Conservation (phyloP, 164 flowering plant species). For the Chimonanthus praecox region DNA sequence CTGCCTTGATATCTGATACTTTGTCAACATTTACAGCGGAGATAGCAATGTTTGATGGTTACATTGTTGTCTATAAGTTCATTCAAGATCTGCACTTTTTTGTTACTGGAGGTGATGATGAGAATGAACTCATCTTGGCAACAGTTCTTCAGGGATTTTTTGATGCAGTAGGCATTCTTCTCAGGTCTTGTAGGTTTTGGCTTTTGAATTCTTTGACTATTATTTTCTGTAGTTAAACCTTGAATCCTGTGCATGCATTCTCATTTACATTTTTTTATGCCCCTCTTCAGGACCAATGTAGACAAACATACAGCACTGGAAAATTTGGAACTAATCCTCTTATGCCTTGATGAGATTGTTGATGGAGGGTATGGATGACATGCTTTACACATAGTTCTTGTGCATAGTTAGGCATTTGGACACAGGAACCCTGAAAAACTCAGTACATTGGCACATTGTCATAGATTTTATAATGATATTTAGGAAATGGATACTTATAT, state of each 20-base stretch:
- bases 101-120: conserved; percentile 54
- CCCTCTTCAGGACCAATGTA: conserved; percentile 43
- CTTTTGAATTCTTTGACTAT: neutral
- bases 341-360: conserved; percentile 69
- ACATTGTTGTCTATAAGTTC: conserved; percentile 40
- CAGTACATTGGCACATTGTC: too few relatives aligned
- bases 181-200: conserved; percentile 23
- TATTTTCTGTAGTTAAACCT: neutral
- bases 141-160: conserved; percentile 61
- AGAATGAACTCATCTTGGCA: conserved; percentile 43
- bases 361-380: conserved; percentile 58
- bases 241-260: neutral
- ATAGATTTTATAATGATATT: too few relatives aligned
- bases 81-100: conserved; percentile 45
- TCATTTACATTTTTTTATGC: neutral
- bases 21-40: conserved; percentile 36
- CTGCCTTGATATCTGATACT: neutral
- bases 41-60: conserved; percentile 39
- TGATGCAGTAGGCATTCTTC: conserved; percentile 45
- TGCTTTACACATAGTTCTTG: neutral
- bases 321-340: conserved; percentile 55
- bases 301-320: conserved; percentile 64
- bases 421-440: too few relatives aligned
- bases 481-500: too few relatives aligned
- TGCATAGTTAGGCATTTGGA: neutral